Base-by-base conservation (phyloP, 345 rosid genomes). In the Rubroshorea leprosula region DNA sequence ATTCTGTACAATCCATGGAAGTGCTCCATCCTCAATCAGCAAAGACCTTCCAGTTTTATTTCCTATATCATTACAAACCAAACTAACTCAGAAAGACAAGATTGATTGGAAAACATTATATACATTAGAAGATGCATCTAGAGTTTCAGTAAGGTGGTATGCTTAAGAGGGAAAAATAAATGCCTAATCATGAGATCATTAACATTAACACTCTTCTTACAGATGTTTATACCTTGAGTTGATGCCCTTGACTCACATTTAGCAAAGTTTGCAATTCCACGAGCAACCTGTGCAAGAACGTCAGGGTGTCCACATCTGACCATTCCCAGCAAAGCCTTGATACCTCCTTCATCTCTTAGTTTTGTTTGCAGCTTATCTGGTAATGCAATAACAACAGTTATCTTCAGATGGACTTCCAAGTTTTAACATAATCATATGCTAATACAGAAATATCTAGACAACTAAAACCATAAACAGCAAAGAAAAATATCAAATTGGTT, bases 261-360 rank as follows among this genome's bases (percentile, higher is more conserved):
- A 29, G 99, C 97, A 58, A 94, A 94, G 76, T 94, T 94, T 16
- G 99, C 97, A 46, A 94, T 83, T 49, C 97, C 99, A 13, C 99
- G 95, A 74, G 97, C 99, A 78, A 94, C 90, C 81, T 94, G 97
- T 25, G 97, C 96, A 67, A 94, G 97, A 60, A 94, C 99, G 44
- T 94, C 97, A 8, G 87, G 85, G 72, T 94, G 96, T 71, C 81
- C 82, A 66, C 89, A 85, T 72, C 81, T 80, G 19, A 90, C 99
- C 95, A 94, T 90, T 65, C 93, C 99, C 60, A 94, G 74, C 73
- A 94, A 76, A 49, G 96, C 96, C 76, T 89, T 89, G 58, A 90
- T 78, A 62, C 99, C 99, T 11, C 99, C 99, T 73, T 94, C 99
- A 31, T 80, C 83, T 76, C 95, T 80, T 63, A 90, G 79, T 67